A percentile compares a stretch with the other conserved stretches of the same genome.
Conservation (phyloP, 306 rosid genomes). For the Carpinus fangiana region DNA sequence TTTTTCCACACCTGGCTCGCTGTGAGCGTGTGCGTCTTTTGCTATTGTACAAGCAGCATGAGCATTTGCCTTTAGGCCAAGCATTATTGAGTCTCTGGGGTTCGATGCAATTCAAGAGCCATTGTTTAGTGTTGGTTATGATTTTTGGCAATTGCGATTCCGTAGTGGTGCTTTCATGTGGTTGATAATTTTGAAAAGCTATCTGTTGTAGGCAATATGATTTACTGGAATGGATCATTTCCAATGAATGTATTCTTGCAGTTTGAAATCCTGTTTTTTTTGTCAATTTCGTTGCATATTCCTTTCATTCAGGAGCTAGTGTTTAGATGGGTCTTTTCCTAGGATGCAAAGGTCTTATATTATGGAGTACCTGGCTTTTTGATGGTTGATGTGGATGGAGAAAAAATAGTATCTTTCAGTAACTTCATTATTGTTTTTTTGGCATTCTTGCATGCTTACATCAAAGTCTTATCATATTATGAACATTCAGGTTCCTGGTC, state of each 20-base stretch:
- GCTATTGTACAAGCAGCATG: background rate
- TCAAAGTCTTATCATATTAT: background rate
- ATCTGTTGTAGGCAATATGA: background rate
- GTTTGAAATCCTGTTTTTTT: background rate
- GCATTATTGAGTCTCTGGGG: background rate
- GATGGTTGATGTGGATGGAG: background rate
- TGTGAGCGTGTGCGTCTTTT: background rate
- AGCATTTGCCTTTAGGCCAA: background rate
- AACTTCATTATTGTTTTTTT: background rate
- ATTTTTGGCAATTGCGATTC: background rate
- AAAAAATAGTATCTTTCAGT: background rate
- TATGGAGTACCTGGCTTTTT: background rate
- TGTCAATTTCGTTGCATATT: background rate
- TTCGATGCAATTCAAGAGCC: background rate
- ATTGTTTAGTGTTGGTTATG: background rate
- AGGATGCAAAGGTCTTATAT: background rate
- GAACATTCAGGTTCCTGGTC: background rate
- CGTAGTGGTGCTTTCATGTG: background rate
- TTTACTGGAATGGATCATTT: background rate
- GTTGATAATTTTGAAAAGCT: background rate
- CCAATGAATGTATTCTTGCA: background rate
- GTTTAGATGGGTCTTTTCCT: background rate
- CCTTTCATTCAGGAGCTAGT: background rate
- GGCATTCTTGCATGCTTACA: background rate
- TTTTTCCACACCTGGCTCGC: too few relatives aligned